A percentile compares a stretch with the other conserved stretches of the same genome.
These are phyloP conservation scores for Cordyceps fumosorosea DNA, from an alignment of 2,329 filamentous ascomycete species.

Conservation along the genomic window DNA sequence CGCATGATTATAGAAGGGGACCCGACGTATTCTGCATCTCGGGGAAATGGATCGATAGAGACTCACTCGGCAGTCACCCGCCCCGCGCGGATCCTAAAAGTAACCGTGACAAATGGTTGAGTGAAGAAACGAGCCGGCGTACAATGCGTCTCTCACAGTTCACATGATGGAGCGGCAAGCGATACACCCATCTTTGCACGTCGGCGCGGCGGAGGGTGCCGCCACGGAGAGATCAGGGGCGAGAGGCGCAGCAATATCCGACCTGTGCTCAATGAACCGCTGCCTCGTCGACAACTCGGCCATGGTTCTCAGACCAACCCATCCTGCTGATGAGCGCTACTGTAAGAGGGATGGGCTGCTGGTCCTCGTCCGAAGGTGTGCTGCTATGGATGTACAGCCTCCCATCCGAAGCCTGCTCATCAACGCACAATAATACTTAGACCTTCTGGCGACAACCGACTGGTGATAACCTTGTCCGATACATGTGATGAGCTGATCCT, in stretches of 20 bases:
- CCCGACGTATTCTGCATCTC: not conserved
- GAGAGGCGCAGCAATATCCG: too few relatives aligned
- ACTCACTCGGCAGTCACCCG: not conserved
- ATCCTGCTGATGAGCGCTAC: not conserved
- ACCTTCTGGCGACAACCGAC: not conserved
- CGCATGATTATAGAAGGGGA: not conserved
- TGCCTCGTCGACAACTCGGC: not conserved
- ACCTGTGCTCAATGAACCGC: too few relatives aligned
- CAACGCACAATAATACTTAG: not conserved
- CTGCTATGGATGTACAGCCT: too few relatives aligned
- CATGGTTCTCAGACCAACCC: too few relatives aligned
- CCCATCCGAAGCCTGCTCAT: not conserved
- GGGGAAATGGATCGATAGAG: not conserved
- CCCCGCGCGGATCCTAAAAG: not conserved
- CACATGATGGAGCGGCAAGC: not conserved
- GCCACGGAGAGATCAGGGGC: too few relatives aligned
- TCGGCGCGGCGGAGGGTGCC: not conserved
- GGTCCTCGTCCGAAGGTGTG: too few relatives aligned
- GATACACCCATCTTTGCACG: not conserved
- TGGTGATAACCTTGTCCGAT: not conserved
- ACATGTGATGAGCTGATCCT: not conserved
- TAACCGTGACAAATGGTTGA: not conserved
- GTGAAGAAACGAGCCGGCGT: not conserved
- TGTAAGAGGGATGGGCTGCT: not conserved
- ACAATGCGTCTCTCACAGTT: not conserved